phyloP scores from a whole-genome alignment of 2,329 filamentous ascomycete genomes.

The Whalleya microplaca region DNA sequence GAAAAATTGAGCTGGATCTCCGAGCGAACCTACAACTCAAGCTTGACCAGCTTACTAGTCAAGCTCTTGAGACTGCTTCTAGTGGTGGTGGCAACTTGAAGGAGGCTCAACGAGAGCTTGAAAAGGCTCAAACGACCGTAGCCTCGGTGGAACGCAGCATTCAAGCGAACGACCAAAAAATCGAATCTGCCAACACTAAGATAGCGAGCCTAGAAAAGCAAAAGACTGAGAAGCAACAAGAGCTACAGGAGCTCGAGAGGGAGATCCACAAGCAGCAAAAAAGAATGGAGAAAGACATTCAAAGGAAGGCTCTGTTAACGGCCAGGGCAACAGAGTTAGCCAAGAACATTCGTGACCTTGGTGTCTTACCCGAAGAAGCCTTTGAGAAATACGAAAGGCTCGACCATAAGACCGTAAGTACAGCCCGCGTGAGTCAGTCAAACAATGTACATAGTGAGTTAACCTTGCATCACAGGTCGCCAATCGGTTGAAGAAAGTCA shows the following conservation, averaged over 20 bases:
- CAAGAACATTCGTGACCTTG: constrained; percentile 89
- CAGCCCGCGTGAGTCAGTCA: neutral
- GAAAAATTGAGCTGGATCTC: constrained; percentile 82
- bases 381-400: constrained; percentile 89
- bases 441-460: constrained; percentile 13
- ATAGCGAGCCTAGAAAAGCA: constrained; percentile 44
- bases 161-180: constrained; percentile 72
- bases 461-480: constrained; percentile 50
- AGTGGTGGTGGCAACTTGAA: constrained; percentile 70
- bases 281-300: constrained; percentile 87
- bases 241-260: constrained; percentile 74
- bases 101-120: constrained; percentile 80
- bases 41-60: constrained; percentile 81
- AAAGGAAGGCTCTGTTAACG: constrained; percentile 80
- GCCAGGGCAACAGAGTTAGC: constrained; percentile 79
- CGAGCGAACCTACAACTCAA: constrained; percentile 87
- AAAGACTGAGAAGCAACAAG: constrained; percentile 67
- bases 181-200: constrained; percentile 57
- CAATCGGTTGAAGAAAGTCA: constrained; percentile 83
- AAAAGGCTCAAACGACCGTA: constrained; percentile 73
- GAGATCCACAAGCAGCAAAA: constrained; percentile 86
- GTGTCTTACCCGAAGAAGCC: constrained; percentile 90
- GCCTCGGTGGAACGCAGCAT: constrained; percentile 70
- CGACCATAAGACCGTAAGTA: constrained; percentile 72
- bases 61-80: constrained; percentile 69